A percentile compares a stretch with the other conserved stretches of the same genome.
phyloP scores from a whole-genome alignment of 1,284 basidiomycete genomes.

The Trametes pubescens region DNA sequence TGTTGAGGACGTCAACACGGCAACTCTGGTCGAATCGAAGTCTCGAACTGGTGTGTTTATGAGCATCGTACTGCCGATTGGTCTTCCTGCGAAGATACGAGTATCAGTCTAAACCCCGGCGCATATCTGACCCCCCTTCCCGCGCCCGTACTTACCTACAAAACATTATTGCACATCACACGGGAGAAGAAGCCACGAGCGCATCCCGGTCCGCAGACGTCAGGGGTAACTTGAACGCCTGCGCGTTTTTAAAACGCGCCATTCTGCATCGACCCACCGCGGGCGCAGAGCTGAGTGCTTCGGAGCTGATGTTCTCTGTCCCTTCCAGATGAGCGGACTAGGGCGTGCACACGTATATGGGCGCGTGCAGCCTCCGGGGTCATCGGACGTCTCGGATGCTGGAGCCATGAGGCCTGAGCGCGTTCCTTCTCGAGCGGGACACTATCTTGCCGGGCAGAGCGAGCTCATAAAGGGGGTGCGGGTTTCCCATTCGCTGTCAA shows the following conservation, averaged over 20 bases:
- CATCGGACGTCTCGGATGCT: not conserved
- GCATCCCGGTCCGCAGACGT: not conserved
- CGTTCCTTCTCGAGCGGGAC: not conserved
- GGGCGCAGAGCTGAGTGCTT: not conserved
- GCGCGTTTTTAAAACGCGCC: not conserved
- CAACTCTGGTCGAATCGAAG: too few species aligned
- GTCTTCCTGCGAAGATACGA: too few species aligned
- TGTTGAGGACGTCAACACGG: too few species aligned
- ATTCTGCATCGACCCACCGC: not conserved
- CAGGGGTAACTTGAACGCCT: too few species aligned
- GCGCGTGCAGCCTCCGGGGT: not conserved
- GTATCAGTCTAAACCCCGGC: too few species aligned
- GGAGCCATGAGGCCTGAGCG: not conserved
- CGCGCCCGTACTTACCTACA: not conserved
- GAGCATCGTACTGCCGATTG: too few species aligned
- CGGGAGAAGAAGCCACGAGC: not conserved
- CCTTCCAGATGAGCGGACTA: not conserved
- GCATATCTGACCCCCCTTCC: not conserved
- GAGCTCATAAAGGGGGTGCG: not conserved
- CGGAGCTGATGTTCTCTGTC: not conserved
- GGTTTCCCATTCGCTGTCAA: slow-evolving; percentile 5
- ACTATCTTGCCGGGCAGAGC: not conserved
- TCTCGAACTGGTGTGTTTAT: too few species aligned
- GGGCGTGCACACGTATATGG: not conserved
- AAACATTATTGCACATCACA: not conserved